Evolutionary conservation across 1,284 basidiomycete species (phyloP).

Genomic region (Leucocoprinus gongylophorus): DNA sequence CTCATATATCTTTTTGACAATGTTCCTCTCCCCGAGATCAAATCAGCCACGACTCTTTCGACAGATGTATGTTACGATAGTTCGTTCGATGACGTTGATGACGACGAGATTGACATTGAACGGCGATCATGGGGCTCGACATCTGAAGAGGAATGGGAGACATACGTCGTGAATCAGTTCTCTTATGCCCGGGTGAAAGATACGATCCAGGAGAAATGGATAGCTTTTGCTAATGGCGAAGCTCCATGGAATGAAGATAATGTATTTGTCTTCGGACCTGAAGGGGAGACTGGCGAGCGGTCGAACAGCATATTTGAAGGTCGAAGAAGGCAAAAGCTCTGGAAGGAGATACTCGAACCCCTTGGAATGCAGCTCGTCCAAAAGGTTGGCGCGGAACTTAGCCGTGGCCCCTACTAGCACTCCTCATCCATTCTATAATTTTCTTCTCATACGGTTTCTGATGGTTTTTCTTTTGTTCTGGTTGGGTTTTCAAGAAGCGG

Average conservation of each 20-base stretch:
- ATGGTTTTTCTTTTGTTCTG: too few relatives aligned
- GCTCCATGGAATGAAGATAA: slow-evolving; percentile 60
- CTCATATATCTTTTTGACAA: slow-evolving; percentile 72
- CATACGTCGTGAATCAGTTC: slow-evolving; percentile 53
- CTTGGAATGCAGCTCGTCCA: slow-evolving; percentile 58
- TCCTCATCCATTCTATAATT: too few relatives aligned
- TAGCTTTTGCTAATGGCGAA: slow-evolving; percentile 66
- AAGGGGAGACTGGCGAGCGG: slow-evolving; percentile 61
- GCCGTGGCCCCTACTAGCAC: slow-evolving; percentile 51
- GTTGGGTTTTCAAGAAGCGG: too few relatives aligned
- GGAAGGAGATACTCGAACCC: slow-evolving; percentile 59
- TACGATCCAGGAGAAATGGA: slow-evolving; percentile 62
- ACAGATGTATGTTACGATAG: slow-evolving; percentile 26
- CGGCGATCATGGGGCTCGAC: slow-evolving; percentile 3
- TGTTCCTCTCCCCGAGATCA: slow-evolving; percentile 41
- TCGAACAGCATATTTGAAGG: slow-evolving; percentile 49
- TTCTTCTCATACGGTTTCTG: too few relatives aligned
- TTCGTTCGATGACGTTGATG: slow-evolving; percentile 33
- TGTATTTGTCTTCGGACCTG: slow-evolving; percentile 69
- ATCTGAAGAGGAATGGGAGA: slow-evolving; percentile 38
- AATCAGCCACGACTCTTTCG: slow-evolving; percentile 13
- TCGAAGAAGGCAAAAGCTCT: slow-evolving; percentile 32
- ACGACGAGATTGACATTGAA: slow-evolving; percentile 26
- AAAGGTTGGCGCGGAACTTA: slow-evolving; percentile 64
- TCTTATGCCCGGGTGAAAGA: slow-evolving; percentile 59